phyloP scores from a whole-genome alignment of 1,139 yeast genomes.

The Zygosaccharomyces pseudobailii region DNA sequence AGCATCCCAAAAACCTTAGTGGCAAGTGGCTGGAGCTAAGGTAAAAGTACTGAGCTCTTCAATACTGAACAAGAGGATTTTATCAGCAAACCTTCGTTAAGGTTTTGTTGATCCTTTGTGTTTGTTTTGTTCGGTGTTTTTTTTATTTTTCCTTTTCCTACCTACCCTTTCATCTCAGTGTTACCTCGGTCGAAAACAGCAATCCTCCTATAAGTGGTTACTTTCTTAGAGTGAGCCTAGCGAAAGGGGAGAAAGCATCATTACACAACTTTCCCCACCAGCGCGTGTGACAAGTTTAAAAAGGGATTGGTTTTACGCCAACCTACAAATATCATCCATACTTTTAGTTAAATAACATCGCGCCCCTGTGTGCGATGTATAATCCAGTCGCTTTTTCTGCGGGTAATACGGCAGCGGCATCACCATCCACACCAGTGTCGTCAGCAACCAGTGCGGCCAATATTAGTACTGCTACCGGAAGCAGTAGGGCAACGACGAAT shows the following conservation, averaged over 20 bases:
- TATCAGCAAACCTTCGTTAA: neutral
- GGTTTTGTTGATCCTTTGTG: neutral
- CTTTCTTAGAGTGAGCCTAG: neutral
- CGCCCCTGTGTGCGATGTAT: constrained; percentile 6
- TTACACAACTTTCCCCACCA: neutral
- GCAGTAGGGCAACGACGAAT: constrained; percentile 2
- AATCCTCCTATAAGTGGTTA: neutral
- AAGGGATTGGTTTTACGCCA: neutral
- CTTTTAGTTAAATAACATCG: neutral
- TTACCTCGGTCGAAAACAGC: neutral
- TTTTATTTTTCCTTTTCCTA: neutral
- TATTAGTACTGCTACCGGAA: neutral
- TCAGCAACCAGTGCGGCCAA: constrained; percentile 4
- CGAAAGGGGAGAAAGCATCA: neutral
- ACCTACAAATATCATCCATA: neutral
- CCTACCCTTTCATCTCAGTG: neutral
- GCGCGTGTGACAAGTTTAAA: neutral
- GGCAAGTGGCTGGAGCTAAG: constrained; percentile 1
- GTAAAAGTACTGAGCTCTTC: neutral
- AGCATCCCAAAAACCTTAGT: neutral
- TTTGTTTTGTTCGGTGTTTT: neutral
- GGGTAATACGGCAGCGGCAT: constrained; percentile 2
- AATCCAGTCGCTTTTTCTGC: constrained; percentile 11
- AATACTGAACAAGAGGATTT: neutral
- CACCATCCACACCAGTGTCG: constrained; percentile 3